Conservation (phyloP, 495 filamentous ascomycete species). For the Aspergillus bertholletiae region DNA sequence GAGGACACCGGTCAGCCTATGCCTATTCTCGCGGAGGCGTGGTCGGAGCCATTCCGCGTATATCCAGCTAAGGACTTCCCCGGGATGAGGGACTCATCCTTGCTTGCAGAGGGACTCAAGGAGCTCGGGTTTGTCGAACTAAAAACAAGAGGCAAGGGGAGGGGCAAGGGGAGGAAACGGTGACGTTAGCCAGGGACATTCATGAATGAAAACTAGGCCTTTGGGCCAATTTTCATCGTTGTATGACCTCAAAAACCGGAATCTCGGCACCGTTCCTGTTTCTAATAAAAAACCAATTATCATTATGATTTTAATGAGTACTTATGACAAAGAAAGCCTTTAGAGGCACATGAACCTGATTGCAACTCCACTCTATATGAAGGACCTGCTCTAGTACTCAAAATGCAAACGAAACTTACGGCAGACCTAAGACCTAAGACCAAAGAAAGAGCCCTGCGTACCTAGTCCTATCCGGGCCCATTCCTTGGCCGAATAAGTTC, state of each 20-base stretch:
- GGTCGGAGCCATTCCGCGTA: conserved; percentile 81
- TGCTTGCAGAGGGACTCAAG: conserved; percentile 37
- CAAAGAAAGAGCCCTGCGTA: too few relatives aligned
- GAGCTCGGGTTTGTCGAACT: conserved; percentile 45
- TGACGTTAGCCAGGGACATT: neutral
- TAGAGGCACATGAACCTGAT: neutral
- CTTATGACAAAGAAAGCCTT: neutral
- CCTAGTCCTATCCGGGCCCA: too few relatives aligned
- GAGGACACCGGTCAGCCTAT: conserved; percentile 54
- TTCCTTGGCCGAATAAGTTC: too few relatives aligned
- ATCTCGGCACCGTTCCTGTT: too few relatives aligned
- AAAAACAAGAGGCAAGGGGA: conserved; percentile 43
- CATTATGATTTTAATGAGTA: neutral
- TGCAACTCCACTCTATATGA: neutral
- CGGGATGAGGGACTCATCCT: conserved; percentile 68
- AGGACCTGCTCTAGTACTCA: too few relatives aligned
- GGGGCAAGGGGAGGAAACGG: conserved; percentile 38
- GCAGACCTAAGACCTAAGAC: too few relatives aligned
- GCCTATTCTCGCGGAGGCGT: conserved; percentile 60
- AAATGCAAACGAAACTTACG: too few relatives aligned
- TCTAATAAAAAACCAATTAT: neutral
- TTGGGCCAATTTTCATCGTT: too few relatives aligned
- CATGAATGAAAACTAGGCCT: neutral
- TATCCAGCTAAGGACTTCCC: conserved; percentile 97
- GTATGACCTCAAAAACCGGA: too few relatives aligned